Evolutionary conservation across 495 filamentous ascomycete genomes (phyloP).

Genomic region (Hapsidospora chrysogenum): DNA sequence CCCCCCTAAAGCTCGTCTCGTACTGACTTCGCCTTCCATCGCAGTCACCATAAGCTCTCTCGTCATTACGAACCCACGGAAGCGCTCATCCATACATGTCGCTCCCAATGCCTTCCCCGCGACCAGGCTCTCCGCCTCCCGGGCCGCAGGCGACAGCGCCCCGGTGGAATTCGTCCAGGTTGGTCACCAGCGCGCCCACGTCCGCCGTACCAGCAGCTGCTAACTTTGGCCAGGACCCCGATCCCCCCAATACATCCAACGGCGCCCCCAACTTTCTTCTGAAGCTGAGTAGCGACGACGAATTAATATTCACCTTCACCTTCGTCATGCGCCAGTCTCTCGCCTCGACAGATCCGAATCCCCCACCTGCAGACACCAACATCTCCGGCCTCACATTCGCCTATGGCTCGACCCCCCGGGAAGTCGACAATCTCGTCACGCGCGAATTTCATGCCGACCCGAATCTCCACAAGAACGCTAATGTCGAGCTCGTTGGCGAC

Average conservation of each 20-base stretch:
- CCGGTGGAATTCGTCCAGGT: slow-evolving; percentile 90
- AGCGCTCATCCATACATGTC: slow-evolving; percentile 58
- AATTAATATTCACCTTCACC: slow-evolving; percentile 80
- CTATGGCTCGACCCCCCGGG: slow-evolving; percentile 66
- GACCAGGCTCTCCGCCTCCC: slow-evolving; percentile 58
- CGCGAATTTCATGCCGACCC: slow-evolving; percentile 94
- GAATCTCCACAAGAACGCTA: slow-evolving; percentile 92
- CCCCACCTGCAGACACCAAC: slow-evolving; percentile 41
- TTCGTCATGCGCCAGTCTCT: slow-evolving; percentile 65
- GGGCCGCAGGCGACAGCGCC: slow-evolving; percentile 54
- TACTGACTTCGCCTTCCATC: too few relatives aligned
- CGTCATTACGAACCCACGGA: slow-evolving; percentile 58
- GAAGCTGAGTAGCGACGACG: slow-evolving; percentile 78
- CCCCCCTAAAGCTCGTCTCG: background rate
- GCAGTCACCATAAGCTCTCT: slow-evolving; percentile 70
- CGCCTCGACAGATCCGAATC: slow-evolving; percentile 13
- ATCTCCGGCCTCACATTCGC: slow-evolving; percentile 87
- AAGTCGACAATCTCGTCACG: slow-evolving; percentile 85
- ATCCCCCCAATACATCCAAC: slow-evolving; percentile 36
- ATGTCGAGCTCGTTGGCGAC: slow-evolving; percentile 83
- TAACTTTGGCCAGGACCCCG: slow-evolving; percentile 51
- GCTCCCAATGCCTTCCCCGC: slow-evolving; percentile 82
- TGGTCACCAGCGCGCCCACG: slow-evolving; percentile 8
- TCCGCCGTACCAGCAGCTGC: background rate
- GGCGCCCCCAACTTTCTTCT: slow-evolving; percentile 60